Evolutionary conservation across 225 moss, liverwort and hornwort species (phyloP).

Genomic region (Sphagnum tenellum): DNA sequence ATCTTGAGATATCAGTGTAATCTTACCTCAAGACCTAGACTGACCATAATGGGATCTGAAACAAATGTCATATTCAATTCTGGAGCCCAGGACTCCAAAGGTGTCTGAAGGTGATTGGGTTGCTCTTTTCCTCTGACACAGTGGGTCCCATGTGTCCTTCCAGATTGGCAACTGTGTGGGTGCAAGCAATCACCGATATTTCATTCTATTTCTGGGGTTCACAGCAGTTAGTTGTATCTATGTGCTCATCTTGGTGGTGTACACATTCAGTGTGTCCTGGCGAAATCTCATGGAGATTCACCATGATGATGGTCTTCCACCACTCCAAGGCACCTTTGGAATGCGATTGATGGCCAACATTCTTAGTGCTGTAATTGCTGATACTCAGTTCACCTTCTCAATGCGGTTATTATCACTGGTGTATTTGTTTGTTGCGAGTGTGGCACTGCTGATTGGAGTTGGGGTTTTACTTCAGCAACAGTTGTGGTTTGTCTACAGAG

Average conservation of each 20-base stretch:
- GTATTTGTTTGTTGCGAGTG: slow-evolving; percentile 44
- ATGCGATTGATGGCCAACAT: slow-evolving; percentile 22
- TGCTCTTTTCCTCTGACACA: neutral
- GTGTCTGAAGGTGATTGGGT: too few relatives aligned
- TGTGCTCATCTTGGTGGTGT: slow-evolving; percentile 57
- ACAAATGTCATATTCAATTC: too few relatives aligned
- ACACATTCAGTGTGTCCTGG: slow-evolving; percentile 41
- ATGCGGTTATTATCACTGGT: slow-evolving; percentile 47
- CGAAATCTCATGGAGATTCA: slow-evolving; percentile 24
- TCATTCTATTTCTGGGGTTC: slow-evolving; percentile 71
- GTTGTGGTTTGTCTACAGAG: slow-evolving; percentile 54
- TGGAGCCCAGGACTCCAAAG: too few relatives aligned
- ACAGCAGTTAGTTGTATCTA: slow-evolving; percentile 62
- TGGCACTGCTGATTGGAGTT: slow-evolving; percentile 59
- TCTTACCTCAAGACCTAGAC: too few relatives aligned
- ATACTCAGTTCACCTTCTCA: slow-evolving; percentile 25
- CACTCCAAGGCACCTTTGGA: slow-evolving; percentile 13
- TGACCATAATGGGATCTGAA: too few relatives aligned
- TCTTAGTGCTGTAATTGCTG: slow-evolving; percentile 27
- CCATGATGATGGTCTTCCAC: slow-evolving; percentile 7
- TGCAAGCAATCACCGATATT: slow-evolving; percentile 77
- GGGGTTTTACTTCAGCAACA: slow-evolving; percentile 79
- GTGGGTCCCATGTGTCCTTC: neutral
- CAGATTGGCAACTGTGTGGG: slow-evolving; percentile 97
- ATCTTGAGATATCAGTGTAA: too few relatives aligned